phyloP scores from a whole-genome alignment of 2,329 filamentous ascomycete genomes.

The Talaromyces atroroseus region DNA sequence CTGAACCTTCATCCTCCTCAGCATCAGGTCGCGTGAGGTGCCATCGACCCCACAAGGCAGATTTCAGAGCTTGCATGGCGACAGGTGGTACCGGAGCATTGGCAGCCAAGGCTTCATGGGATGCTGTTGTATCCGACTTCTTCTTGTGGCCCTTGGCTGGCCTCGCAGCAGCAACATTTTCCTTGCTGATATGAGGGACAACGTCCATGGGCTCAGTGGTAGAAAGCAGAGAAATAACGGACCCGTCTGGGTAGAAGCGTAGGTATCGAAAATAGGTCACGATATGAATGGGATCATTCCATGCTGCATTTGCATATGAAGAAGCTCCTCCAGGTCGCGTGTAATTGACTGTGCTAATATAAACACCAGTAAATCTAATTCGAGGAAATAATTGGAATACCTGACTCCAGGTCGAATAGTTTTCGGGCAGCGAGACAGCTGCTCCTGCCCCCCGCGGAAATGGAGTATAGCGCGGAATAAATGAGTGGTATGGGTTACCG shows the following conservation, averaged over 20 bases:
- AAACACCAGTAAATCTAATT: constrained; percentile 89
- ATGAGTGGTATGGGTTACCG: constrained; percentile 38
- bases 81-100: constrained; percentile 29
- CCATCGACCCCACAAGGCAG: constrained; percentile 63
- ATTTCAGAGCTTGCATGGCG: constrained; percentile 57
- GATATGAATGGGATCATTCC: constrained; percentile 81
- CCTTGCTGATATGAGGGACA: constrained; percentile 73
- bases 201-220: constrained; percentile 80
- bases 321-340: constrained; percentile 72
- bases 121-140: constrained; percentile 38
- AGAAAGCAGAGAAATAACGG: constrained; percentile 71
- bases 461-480: constrained; percentile 30
- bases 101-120: constrained; percentile 18
- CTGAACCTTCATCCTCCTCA: constrained; percentile 19
- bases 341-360: constrained; percentile 97
- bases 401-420: constrained; percentile 50
- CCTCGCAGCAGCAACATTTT: constrained; percentile 51
- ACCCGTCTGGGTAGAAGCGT: constrained; percentile 87
- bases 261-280: constrained; percentile 98
- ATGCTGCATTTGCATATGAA: constrained; percentile 61
- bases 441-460: constrained; percentile 24
- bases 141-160: constrained; percentile 29
- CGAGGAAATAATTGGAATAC: constrained; percentile 81
- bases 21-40: constrained; percentile 51
- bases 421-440: constrained; percentile 28